These are phyloP conservation scores for Stylonectria norvegica DNA, from an alignment of 2,329 filamentous ascomycete species.

Conservation along the genomic window DNA sequence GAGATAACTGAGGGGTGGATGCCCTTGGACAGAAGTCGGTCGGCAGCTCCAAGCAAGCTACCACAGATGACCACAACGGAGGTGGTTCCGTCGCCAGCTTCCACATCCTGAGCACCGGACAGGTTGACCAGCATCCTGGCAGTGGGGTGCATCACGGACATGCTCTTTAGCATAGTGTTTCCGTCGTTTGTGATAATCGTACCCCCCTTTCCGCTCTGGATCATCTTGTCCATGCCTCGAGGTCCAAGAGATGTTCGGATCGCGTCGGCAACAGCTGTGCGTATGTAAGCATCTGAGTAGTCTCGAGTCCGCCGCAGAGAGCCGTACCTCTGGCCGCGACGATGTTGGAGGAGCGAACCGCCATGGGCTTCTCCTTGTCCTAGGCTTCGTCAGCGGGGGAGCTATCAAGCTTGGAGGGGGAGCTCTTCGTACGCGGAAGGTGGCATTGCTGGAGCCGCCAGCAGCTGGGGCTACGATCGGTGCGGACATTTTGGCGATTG, in stretches of 20 bases:
- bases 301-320: slow-evolving; percentile 1
- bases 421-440: slow-evolving; percentile 52
- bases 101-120: slow-evolving; percentile 94
- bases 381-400: slow-evolving; percentile 41
- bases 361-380: slow-evolving; percentile 98
- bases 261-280: slow-evolving; percentile 86
- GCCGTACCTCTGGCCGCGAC: slow-evolving; percentile 84
- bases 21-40: slow-evolving; percentile 84
- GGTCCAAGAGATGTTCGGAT: slow-evolving; percentile 95
- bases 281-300: slow-evolving; percentile 15
- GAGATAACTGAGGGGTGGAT: slow-evolving; percentile 98
- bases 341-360: slow-evolving; percentile 94
- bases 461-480: slow-evolving; percentile 32
- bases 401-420: slow-evolving; percentile 29
- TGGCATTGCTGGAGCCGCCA: slow-evolving; percentile 47
- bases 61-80: slow-evolving; percentile 98
- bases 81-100: slow-evolving; percentile 96
- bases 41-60: slow-evolving; percentile 88
- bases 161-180: slow-evolving; percentile 98
- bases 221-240: slow-evolving; percentile 99
- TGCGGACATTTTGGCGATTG: slow-evolving; percentile 43
- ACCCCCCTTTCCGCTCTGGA: slow-evolving; percentile 92
- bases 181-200: slow-evolving; percentile 99
- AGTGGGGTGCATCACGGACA: slow-evolving; percentile 99
- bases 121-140: slow-evolving; percentile 99